These are phyloP conservation scores for Cordyceps cateniannulata DNA, from an alignment of 2,329 filamentous ascomycete genomes.

Conservation along the genomic window DNA sequence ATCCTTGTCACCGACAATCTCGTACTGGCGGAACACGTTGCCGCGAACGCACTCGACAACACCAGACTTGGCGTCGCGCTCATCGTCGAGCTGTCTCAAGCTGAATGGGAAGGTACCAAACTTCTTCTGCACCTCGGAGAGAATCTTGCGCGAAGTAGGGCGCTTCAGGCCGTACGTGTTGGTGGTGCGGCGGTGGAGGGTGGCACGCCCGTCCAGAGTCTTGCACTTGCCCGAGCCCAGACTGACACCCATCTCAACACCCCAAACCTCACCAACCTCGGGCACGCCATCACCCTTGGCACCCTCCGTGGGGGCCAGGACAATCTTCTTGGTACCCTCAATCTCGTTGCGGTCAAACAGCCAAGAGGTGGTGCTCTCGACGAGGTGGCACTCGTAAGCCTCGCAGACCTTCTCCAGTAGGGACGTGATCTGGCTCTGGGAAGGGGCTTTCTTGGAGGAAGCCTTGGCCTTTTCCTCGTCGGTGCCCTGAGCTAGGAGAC, in stretches of 20 bases:
- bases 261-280: slow-evolving; percentile 92
- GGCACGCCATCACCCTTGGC: slow-evolving; percentile 85
- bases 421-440: slow-evolving; percentile 78
- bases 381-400: slow-evolving; percentile 82
- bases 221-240: slow-evolving; percentile 93
- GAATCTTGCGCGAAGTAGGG: slow-evolving; percentile 82
- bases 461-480: slow-evolving; percentile 97
- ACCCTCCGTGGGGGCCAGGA: slow-evolving; percentile 78
- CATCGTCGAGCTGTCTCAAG: slow-evolving; percentile 91
- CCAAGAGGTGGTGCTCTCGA: slow-evolving; percentile 98
- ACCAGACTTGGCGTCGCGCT: slow-evolving; percentile 91
- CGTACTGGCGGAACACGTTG: slow-evolving; percentile 91
- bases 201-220: slow-evolving; percentile 78
- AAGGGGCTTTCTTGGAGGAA: slow-evolving; percentile 70
- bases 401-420: slow-evolving; percentile 89
- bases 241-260: slow-evolving; percentile 91
- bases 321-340: slow-evolving; percentile 95
- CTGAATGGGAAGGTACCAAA: slow-evolving; percentile 98
- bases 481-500: slow-evolving; percentile 71
- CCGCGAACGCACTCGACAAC: slow-evolving; percentile 93
- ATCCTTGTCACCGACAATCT: slow-evolving; percentile 92
- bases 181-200: slow-evolving; percentile 85
- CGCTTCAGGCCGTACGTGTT: slow-evolving; percentile 93
- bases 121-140: slow-evolving; percentile 94
- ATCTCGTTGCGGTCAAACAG: slow-evolving; percentile 96